Evolutionary conservation across 768 basidiomycete genomes (phyloP).

Genomic region (Mycena crocata): DNA sequence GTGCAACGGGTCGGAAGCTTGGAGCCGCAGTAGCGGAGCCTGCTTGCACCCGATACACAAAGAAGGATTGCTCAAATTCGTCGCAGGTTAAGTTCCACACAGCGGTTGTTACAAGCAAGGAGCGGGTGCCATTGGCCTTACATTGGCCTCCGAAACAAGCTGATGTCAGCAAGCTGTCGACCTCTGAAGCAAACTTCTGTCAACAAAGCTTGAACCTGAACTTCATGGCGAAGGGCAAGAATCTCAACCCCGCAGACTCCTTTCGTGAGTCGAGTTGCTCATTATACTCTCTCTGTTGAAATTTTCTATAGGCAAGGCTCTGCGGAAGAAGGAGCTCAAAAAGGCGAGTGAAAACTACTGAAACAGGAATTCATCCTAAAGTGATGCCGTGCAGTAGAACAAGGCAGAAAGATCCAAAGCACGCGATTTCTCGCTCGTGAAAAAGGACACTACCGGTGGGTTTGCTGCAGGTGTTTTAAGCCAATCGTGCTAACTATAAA

Average conservation of each 20-base stretch:
- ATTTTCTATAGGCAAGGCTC: conserved; percentile 79
- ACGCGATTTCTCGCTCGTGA: conserved; percentile 90
- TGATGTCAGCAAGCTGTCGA: too few species aligned
- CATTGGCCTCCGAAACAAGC: too few species aligned
- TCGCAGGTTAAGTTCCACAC: too few species aligned
- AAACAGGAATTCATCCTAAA: conserved; percentile 33
- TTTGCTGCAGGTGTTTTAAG: not conserved
- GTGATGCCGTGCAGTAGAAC: conserved; percentile 75
- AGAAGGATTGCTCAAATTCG: too few species aligned
- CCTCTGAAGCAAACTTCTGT: too few species aligned
- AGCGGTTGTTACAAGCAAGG: too few species aligned
- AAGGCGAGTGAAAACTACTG: conserved; percentile 66
- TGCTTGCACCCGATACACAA: too few species aligned
- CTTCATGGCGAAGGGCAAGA: conserved; percentile 87
- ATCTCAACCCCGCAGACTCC: conserved; percentile 93
- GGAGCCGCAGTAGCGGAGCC: too few species aligned
- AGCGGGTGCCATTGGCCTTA: too few species aligned
- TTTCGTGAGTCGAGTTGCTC: conserved; percentile 69
- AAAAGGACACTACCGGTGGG: conserved; percentile 91
- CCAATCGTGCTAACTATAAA: not conserved
- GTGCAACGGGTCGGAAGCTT: too few species aligned
- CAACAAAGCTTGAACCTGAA: not conserved
- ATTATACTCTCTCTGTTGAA: conserved; percentile 12
- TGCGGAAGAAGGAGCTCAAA: conserved; percentile 94
- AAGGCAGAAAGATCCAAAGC: conserved; percentile 85